phyloP scores from a whole-genome alignment of 208 protist species.

The Angomonas ambiguus region DNA sequence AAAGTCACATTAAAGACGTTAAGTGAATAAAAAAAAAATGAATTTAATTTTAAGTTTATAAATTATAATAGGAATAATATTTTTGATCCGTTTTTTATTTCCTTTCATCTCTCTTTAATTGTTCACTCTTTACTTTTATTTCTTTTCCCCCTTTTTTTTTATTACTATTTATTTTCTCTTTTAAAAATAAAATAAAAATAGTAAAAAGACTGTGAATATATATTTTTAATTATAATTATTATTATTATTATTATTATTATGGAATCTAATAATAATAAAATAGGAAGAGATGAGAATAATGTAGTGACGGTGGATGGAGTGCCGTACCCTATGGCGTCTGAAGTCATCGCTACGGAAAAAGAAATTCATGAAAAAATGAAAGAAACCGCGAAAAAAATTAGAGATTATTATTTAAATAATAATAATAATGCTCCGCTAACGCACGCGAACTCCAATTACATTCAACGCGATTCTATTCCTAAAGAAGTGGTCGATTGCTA shows the following conservation, averaged over 20 bases:
- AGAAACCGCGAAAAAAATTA: slow-evolving; percentile 47
- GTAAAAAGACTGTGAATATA: neutral
- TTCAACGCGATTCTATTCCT: no score
- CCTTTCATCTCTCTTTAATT: no score
- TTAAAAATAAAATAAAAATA: slow-evolving; percentile 3
- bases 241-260: neutral
- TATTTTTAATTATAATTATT: neutral
- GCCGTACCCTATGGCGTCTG: slow-evolving; percentile 75
- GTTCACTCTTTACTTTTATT: neutral
- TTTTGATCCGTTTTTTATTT: no score
- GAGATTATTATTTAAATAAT: slow-evolving; percentile 45
- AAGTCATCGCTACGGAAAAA: slow-evolving; percentile 66
- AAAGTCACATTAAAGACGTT: neutral
- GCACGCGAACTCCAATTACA: slow-evolving; percentile 39
- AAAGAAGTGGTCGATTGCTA: neutral
- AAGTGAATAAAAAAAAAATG: neutral
- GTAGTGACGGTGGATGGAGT: slow-evolving; percentile 63
- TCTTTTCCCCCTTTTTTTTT: neutral
- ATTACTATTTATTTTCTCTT: neutral
- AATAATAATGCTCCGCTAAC: slow-evolving; percentile 15
- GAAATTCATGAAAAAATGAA: slow-evolving; percentile 57
- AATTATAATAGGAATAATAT: neutral
- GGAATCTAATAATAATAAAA: neutral
- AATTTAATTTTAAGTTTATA: neutral
- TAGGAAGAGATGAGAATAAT: slow-evolving; percentile 27